A percentile compares a stretch with the other conserved stretches of the same genome.
Conservation (phyloP, 2,329 filamentous ascomycete genomes). For the Coccinonectria pachysandricola region DNA sequence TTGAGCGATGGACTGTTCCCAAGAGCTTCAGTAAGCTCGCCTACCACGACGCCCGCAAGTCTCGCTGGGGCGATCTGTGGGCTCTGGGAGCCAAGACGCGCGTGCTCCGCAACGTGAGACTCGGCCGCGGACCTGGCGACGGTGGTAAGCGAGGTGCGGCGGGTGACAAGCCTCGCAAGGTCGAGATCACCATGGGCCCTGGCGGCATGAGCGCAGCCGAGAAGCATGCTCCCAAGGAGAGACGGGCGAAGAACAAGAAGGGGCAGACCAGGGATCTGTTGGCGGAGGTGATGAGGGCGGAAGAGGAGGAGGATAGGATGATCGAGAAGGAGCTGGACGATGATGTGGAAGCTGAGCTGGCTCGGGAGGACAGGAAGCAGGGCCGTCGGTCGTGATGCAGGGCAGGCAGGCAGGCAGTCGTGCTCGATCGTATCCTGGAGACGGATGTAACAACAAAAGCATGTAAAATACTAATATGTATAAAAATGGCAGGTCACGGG, state of each 20-base stretch:
- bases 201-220: constrained; percentile 29
- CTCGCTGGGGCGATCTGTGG: constrained; percentile 89
- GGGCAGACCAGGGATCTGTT: constrained; percentile 28
- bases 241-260: constrained; percentile 32
- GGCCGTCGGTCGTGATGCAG: constrained; percentile 4
- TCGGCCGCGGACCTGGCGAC: constrained; percentile 42
- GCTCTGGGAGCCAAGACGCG: constrained; percentile 87
- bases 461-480: constrained; percentile 12
- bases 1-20: constrained; percentile 92
- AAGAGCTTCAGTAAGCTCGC: constrained; percentile 70
- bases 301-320: constrained; percentile 21
- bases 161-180: constrained; percentile 30
- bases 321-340: constrained; percentile 23
- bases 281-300: constrained; percentile 28
- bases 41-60: constrained; percentile 87
- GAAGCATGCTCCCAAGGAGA: constrained; percentile 24
- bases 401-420: too few species aligned
- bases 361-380: constrained; percentile 9
- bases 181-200: constrained; percentile 24
- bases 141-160: constrained; percentile 34
- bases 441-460: constrained; percentile 8
- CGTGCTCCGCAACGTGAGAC: constrained; percentile 47
- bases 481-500: constrained; percentile 5
- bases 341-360: constrained; percentile 20
- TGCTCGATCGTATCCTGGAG: too few species aligned